These are phyloP conservation scores for Croton setiger DNA, from an alignment of 441 rosid genomes.

Conservation along the genomic window DNA sequence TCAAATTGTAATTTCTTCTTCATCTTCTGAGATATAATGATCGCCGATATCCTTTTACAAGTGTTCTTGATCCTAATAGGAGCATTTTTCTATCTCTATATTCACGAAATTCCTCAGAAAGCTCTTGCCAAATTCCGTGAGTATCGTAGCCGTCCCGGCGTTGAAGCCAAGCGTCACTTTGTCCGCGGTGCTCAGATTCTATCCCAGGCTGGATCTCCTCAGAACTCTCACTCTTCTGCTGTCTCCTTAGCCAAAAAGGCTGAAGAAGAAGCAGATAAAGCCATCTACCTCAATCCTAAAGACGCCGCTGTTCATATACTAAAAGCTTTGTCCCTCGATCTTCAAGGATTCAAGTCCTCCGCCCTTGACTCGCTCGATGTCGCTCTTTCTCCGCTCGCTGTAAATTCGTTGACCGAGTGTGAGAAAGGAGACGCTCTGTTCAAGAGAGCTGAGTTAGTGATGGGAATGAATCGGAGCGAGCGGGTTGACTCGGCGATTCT, in stretches of 20 bases:
- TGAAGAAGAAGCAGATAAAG: conserved; percentile 44
- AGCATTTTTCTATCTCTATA: conserved; percentile 41
- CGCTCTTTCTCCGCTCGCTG: conserved; percentile 55
- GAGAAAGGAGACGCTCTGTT: conserved; percentile 58
- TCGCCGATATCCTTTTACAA: conserved; percentile 46
- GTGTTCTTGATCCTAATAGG: conserved; percentile 34
- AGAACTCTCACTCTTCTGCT: conserved; percentile 40
- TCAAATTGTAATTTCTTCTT: too few species aligned
- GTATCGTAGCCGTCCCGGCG: conserved; percentile 31
- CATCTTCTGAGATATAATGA: conserved; percentile 26
- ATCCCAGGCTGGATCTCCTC: conserved; percentile 42
- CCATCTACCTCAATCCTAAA: conserved; percentile 47
- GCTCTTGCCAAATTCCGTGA: conserved; percentile 44
- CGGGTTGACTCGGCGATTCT: conserved; percentile 40
- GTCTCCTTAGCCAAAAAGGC: conserved; percentile 49
- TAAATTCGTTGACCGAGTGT: conserved; percentile 36
- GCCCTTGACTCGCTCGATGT: conserved; percentile 54
- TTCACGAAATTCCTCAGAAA: conserved; percentile 57
- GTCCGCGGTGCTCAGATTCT: conserved; percentile 63
- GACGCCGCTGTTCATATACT: conserved; percentile 67
- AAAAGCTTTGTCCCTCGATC: conserved; percentile 57
- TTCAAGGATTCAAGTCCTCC: conserved; percentile 52
- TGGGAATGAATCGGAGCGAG: conserved; percentile 33
- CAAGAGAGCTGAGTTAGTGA: conserved; percentile 54
- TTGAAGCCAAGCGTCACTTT: conserved; percentile 63